Conservation (phyloP, 2,329 filamentous ascomycete genomes). For the Lithohypha guttulata region DNA sequence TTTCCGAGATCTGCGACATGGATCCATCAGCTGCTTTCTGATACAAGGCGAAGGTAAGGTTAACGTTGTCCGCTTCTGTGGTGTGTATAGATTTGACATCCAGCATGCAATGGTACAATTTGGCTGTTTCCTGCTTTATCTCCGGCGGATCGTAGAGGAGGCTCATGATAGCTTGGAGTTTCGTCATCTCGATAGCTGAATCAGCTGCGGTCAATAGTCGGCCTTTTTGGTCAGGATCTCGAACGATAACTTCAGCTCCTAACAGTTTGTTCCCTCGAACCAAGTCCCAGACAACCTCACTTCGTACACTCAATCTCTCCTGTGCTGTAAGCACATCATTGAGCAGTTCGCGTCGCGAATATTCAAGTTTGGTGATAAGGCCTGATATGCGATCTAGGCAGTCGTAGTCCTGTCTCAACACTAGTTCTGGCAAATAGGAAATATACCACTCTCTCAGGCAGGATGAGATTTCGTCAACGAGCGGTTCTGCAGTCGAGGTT, state of each 20-base stretch:
- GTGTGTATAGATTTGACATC: slow-evolving; percentile 76
- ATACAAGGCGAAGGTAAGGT: slow-evolving; percentile 67
- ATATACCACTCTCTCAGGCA: slow-evolving; percentile 98
- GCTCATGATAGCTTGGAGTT: slow-evolving; percentile 91
- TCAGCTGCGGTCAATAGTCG: slow-evolving; percentile 84
- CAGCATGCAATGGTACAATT: slow-evolving; percentile 53
- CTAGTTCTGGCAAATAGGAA: slow-evolving; percentile 83
- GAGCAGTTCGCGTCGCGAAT: slow-evolving; percentile 76
- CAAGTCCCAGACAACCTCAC: slow-evolving; percentile 90
- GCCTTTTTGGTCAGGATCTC: slow-evolving; percentile 72
- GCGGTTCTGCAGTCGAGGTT: slow-evolving; percentile 73
- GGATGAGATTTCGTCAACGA: slow-evolving; percentile 95
- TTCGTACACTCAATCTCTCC: slow-evolving; percentile 69
- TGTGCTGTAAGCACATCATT: slow-evolving; percentile 85
- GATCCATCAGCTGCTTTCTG: slow-evolving; percentile 55
- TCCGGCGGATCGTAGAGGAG: slow-evolving; percentile 74
- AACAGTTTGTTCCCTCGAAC: slow-evolving; percentile 91
- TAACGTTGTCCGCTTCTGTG: slow-evolving; percentile 62
- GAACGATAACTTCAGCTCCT: slow-evolving; percentile 85
- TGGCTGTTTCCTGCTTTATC: slow-evolving; percentile 54
- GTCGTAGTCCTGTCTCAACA: slow-evolving; percentile 71
- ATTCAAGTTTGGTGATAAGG: slow-evolving; percentile 72
- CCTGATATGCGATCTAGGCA: slow-evolving; percentile 70
- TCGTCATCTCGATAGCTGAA: slow-evolving; percentile 82
- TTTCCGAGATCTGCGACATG: slow-evolving; percentile 65